Conservation (phyloP, 768 basidiomycete species). For the Trametes elegans region DNA sequence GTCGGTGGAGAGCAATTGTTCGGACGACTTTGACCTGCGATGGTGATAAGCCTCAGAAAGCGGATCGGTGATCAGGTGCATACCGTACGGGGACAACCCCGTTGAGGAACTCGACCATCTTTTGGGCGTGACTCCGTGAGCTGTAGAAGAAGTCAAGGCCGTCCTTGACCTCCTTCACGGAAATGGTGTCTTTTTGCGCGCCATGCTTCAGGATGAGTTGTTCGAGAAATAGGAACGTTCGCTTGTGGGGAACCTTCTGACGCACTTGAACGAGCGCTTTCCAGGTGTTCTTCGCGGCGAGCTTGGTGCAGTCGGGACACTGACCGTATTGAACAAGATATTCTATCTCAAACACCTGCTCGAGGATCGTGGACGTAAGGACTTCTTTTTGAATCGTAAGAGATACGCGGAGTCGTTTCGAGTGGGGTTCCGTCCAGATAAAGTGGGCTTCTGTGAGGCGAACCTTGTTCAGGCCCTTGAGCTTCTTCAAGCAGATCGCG, state of each 20-base stretch:
- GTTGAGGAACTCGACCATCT: conserved; percentile 93
- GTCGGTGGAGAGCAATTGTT: conserved; percentile 91
- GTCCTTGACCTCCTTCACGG: conserved; percentile 88
- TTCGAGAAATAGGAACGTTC: conserved; percentile 96
- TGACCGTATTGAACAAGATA: conserved; percentile 94
- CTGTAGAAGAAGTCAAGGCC: conserved; percentile 98
- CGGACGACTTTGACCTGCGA: conserved; percentile 83
- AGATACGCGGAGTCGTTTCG: conserved; percentile 87
- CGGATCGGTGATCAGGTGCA: conserved; percentile 24
- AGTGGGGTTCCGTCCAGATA: conserved; percentile 99
- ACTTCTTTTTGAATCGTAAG: conserved; percentile 99
- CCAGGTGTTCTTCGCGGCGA: conserved; percentile 99
- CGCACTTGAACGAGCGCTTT: conserved; percentile 98
- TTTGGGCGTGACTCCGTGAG: conserved; percentile 85
- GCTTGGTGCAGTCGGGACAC: conserved; percentile 89
- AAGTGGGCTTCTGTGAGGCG: conserved; percentile 98
- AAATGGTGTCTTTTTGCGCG: conserved; percentile 95
- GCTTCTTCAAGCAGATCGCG: conserved; percentile 91
- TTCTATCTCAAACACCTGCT: conserved; percentile 97
- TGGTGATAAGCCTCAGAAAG: neutral
- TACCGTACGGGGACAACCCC: conserved; percentile 88
- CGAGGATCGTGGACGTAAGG: conserved; percentile 90
- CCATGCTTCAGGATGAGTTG: conserved; percentile 96
- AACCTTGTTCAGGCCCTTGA: conserved; percentile 92
- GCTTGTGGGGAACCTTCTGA: conserved; percentile 97